Evolutionary conservation across 768 basidiomycete species (phyloP).

Genomic region (Floccularia luteovirens): DNA sequence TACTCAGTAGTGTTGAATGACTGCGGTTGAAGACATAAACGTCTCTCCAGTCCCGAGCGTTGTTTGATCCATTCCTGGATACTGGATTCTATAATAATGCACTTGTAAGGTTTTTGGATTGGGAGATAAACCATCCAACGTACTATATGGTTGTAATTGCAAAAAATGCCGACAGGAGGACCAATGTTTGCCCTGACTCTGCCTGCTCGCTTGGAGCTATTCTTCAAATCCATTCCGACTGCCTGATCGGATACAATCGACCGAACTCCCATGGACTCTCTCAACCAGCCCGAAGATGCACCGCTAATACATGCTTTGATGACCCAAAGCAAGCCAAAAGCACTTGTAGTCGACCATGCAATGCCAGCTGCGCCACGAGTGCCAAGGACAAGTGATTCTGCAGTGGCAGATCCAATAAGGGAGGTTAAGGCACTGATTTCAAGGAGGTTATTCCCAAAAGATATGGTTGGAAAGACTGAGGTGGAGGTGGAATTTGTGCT

Average conservation of each 20-base stretch:
- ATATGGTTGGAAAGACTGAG: not conserved
- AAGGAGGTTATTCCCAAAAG: slow-evolving; percentile 1
- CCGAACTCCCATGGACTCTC: not conserved
- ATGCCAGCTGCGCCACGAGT: not conserved
- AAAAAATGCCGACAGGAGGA: not conserved
- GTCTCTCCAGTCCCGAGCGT: not conserved
- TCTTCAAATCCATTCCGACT: not conserved
- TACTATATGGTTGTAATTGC: not conserved
- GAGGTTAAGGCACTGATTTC: not conserved
- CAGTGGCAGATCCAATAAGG: not conserved
- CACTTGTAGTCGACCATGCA: not conserved
- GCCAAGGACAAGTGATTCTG: slow-evolving; percentile 1
- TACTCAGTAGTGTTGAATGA: not conserved
- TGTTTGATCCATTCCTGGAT: no score
- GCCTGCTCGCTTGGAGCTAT: not conserved
- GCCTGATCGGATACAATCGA: not conserved
- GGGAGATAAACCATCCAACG: not conserved
- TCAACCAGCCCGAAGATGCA: not conserved
- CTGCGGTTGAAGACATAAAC: not conserved
- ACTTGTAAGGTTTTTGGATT: not conserved
- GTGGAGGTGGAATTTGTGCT: not conserved
- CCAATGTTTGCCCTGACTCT: not conserved
- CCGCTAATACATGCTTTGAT: not conserved
- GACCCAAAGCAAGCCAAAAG: not conserved
- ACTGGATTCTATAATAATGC: no score